Conservation (phyloP, 1,284 basidiomycete species). For the Cryptococcus wingfieldii region DNA sequence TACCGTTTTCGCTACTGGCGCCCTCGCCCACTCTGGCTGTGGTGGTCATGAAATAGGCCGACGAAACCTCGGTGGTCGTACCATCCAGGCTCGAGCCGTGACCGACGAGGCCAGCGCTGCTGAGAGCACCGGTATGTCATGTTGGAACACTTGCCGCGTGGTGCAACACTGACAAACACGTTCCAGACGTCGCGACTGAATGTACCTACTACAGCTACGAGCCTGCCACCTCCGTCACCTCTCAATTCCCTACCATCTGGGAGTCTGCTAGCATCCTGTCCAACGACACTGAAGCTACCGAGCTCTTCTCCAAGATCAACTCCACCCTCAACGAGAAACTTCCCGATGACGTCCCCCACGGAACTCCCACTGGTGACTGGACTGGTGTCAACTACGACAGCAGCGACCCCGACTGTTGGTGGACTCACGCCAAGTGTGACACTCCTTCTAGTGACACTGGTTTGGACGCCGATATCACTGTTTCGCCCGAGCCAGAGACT, state of each 20-base stretch:
- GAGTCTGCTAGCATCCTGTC: conserved; percentile 43
- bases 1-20: neutral
- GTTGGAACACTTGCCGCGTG: neutral
- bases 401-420: conserved; percentile 48
- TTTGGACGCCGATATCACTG: conserved; percentile 46
- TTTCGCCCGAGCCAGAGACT: conserved; percentile 50
- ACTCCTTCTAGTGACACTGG: conserved; percentile 31
- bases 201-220: conserved; percentile 36
- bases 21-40: conserved; percentile 29
- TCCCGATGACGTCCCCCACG: conserved; percentile 40
- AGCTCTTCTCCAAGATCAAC: conserved; percentile 40
- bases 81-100: conserved; percentile 1
- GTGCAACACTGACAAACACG: neutral
- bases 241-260: conserved; percentile 47
- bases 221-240: conserved; percentile 21
- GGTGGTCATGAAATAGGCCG: conserved; percentile 34
- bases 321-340: conserved; percentile 38
- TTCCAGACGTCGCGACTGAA: conserved; percentile 15
- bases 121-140: conserved; percentile 15
- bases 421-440: conserved; percentile 46
- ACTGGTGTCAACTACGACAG: conserved; percentile 29
- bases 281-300: conserved; percentile 45
- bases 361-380: conserved; percentile 39
- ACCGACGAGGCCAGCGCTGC: conserved; percentile 29
- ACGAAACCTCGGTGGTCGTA: conserved; percentile 30